Conservation (phyloP, 345 rosid genomes). For the Sisymbrium altissimum region DNA sequence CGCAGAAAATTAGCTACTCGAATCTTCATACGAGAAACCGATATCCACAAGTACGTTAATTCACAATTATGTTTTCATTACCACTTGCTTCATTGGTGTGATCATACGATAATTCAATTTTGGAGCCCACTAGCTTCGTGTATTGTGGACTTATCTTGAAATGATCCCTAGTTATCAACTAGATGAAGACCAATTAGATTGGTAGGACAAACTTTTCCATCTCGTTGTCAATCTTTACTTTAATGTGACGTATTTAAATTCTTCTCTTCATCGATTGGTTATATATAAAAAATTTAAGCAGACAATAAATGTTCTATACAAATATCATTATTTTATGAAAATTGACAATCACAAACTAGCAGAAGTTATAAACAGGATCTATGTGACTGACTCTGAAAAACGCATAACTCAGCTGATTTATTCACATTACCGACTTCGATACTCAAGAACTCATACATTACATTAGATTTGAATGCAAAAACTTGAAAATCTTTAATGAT, state of each 20-base stretch:
- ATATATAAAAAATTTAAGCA: neutral
- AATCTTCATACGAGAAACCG: neutral
- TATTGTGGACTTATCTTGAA: conserved; percentile 22
- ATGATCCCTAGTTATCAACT: conserved; percentile 18
- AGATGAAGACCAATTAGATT: conserved; percentile 7
- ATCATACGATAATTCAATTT: neutral
- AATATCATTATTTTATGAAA: neutral
- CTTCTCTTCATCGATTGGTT: conserved; percentile 32
- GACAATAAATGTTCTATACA: neutral
- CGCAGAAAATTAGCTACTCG: neutral
- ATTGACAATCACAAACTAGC: conserved; percentile 10
- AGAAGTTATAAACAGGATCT: conserved; percentile 1
- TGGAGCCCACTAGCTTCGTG: conserved; percentile 8
- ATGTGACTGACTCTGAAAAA: no score
- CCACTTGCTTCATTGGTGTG: conserved; percentile 17
- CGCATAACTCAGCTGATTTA: no score
- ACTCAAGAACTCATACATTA: no score
- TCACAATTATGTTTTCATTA: neutral
- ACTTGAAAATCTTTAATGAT: no score
- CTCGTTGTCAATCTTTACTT: conserved; percentile 5
- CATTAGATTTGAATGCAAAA: no score
- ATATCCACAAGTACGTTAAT: neutral
- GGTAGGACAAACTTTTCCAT: conserved; percentile 23
- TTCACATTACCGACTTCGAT: no score
- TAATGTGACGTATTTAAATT: conserved; percentile 31